Evolutionary conservation across 495 filamentous ascomycete genomes (phyloP), one percentile per base, ranked within the genome.

Genomic region (Clohesyomyces aquaticus): DNA sequence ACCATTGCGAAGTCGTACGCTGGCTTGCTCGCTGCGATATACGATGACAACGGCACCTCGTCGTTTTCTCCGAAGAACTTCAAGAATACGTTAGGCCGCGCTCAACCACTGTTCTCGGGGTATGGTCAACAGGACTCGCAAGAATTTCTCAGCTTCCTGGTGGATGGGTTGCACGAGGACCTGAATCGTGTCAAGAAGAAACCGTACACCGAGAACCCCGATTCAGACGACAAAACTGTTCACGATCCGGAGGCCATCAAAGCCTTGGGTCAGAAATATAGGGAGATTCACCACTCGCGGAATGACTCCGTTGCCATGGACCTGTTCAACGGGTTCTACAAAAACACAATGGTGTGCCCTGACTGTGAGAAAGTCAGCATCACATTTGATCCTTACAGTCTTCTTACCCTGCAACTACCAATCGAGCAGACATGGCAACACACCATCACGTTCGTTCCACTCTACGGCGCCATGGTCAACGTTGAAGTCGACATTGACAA

Each of bases 71-170:
- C 94, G 0, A 77, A 85, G 16, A 79, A 85, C 19, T 91, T 98
- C 76, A 97, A 96, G 71, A 80, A 80, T 38, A 84, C 85, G 11
- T 87, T 97, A 47, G 91, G 94, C 42, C 81, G 84, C 51, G 88
- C 88, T 72, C 88, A 89, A 18, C 85, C 91, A 3, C 81, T 89
- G 6, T 97, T 98, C 70, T 95, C 91, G 3, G 93, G 94, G 3
- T 98, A 93, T 70, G 91, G 91, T 3, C 94, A 98, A 72, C 94
- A 98, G 72, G 94, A 98, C 72, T 93, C 94, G 0, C 94, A 98
- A 70, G 94, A 98, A 66, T 98, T 98, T 64, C 77, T 98, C n/a
- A 91, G 94, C 57, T 98, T 96, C 74, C 82, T 98, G 18, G 86
- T 98, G 8, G 94, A 98, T 74, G 94, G 91, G 18, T 76, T 98